Percentiles rank a stretch among this genome's conserved stretches.
Conservation (phyloP, 2,329 filamentous ascomycete genomes). For the Aschersonia sp. region DNA sequence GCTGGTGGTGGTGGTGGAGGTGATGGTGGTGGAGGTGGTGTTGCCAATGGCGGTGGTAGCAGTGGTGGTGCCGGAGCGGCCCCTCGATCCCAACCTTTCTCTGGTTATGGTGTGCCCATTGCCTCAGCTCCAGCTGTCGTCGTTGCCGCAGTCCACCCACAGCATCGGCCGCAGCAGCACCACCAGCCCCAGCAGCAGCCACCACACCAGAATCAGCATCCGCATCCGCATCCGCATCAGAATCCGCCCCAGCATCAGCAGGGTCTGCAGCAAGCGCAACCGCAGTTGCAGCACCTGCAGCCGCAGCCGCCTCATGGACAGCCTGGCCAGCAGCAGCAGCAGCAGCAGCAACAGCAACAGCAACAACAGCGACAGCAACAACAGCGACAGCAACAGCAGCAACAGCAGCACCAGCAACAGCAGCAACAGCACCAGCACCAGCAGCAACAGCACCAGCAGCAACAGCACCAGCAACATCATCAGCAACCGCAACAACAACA, state of each 20-base stretch:
- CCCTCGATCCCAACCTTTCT: constrained; percentile 21
- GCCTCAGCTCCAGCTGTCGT: constrained; percentile 20
- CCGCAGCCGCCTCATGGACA: constrained; percentile 24
- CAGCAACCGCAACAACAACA: constrained; percentile 11
- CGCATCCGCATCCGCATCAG: constrained; percentile 4
- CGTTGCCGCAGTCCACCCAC: background rate
- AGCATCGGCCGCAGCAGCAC: background rate
- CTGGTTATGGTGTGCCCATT: constrained; percentile 30
- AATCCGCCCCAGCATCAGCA: constrained; percentile 11
- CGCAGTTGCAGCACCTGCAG: constrained; percentile 3
- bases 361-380: constrained; percentile 2
- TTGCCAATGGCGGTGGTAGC: background rate
- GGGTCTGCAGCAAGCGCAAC: background rate
- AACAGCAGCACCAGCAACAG: constrained; percentile 22
- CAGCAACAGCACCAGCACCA: constrained; percentile 10
- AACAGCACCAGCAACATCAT: constrained; percentile 11
- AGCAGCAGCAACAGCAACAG: constrained; percentile 9
- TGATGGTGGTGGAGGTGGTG: background rate
- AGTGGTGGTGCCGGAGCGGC: constrained; percentile 5
- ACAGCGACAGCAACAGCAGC: constrained; percentile 5
- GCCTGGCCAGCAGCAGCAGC: constrained; percentile 16
- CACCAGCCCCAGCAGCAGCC: constrained; percentile 9
- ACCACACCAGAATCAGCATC: constrained; percentile 8
- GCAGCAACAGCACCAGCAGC: background rate
- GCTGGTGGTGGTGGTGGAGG: background rate